phyloP scores from a whole-genome alignment of 2,329 filamentous ascomycete genomes.

The Fusarium keratoplasticum region DNA sequence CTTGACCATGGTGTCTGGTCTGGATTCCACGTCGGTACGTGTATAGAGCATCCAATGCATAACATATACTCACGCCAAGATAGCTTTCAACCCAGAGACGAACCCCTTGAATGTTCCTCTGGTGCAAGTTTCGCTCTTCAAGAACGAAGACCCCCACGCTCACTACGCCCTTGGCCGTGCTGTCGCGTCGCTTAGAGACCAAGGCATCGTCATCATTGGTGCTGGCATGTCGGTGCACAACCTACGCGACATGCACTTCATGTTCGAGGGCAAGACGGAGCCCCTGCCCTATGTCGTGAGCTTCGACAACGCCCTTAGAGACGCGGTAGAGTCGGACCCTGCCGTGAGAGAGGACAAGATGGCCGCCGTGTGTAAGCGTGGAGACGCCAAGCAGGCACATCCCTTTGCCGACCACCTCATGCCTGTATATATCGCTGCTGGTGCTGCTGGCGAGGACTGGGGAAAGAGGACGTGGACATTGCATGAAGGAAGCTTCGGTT shows the following conservation, averaged over 20 bases:
- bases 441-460: conserved; percentile 56
- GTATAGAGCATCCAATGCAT: not conserved
- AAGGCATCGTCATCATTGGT: conserved; percentile 75
- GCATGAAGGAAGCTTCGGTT: conserved; percentile 58
- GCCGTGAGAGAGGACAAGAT: conserved; percentile 54
- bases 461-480: conserved; percentile 59
- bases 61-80: conserved; percentile 11
- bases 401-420: conserved; percentile 64
- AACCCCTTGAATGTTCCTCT: conserved; percentile 75
- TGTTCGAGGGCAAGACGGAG: conserved; percentile 51
- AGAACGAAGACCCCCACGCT: conserved; percentile 70
- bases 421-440: conserved; percentile 60
- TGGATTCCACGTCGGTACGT: conserved; percentile 65
- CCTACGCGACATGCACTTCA: conserved; percentile 61
- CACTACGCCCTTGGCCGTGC: conserved; percentile 77
- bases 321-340: conserved; percentile 66
- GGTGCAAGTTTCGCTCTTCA: conserved; percentile 78
- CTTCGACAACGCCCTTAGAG: conserved; percentile 76
- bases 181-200: conserved; percentile 72
- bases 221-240: conserved; percentile 84
- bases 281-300: conserved; percentile 68
- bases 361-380: conserved; percentile 53
- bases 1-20: conserved; percentile 83
- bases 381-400: conserved; percentile 60
- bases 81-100: conserved; percentile 68